Base-by-base conservation (phyloP, 345 rosid species). In the Lepidium sativum region DNA sequence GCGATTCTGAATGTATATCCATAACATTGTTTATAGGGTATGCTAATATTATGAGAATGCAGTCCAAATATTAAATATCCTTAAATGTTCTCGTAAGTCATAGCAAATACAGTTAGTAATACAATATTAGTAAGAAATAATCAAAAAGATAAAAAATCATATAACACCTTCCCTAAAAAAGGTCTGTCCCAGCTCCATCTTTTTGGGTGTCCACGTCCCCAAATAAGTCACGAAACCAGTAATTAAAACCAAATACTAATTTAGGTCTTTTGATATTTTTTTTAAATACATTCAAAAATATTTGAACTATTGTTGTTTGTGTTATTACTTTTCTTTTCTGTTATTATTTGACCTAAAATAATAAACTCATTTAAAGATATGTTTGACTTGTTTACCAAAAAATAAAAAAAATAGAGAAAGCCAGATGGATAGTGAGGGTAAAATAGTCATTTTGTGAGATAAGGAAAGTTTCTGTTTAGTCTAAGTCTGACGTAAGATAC, bases 91-190 rank as follows among this genome's bases (percentile, higher is more conserved):
- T 49, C 34, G 7, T 1, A 29, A 58, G 51, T 34, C 13, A 38
- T 9, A 16, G 12, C 14, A 16, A 16, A 34, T 3, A 35, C 20
- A 8, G 6, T 1, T 67, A 42, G 51, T 11, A 18, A 9, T 23
- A 27, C 4, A 55, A 38, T 16, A 44, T 60, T 31, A 50, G 58
- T 32, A 48, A 41, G 9, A 41, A 13, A 40, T 0, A 15, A 15
- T 6, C 14, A 15, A 41, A 16, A 47, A 17, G 56, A 17, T 6
- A 37, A 56, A 41, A 25, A 10, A n/a, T 18, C 20, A 51, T 33
- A 69, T 60, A 69, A 60, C 4, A 5, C 73, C 67, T 29, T 51
- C 73, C 73, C 73, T 51, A 41, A 18, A 35, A 54, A 55, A 12
- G 4, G 60, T 27, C 34, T 68, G 66, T 59, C 59, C 32, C 58